Evolutionary conservation across 1,284 basidiomycete genomes (phyloP), one percentile per base, ranked within the genome.

Genomic region (Malassezia arunalokei): DNA sequence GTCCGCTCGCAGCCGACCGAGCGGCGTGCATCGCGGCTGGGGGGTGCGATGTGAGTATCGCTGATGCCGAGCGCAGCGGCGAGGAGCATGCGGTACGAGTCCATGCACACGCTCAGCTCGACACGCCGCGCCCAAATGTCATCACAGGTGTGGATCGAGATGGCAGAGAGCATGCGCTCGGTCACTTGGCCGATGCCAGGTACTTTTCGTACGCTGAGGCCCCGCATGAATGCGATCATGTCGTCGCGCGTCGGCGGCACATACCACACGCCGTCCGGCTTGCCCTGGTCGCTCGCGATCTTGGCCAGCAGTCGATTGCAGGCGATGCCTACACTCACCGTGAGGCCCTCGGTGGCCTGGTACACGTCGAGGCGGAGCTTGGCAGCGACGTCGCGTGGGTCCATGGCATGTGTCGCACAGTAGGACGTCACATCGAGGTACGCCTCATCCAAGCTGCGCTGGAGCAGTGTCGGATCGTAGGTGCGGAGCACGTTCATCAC

Each of bases 201-300:
- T 28, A 71, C 63, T 49, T 71, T 68, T 33, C 68, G 65, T 29
- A 63, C 62, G 6, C 64, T 60, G 2, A 71, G 59, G 35, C 57
- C 43, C 4, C 52, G 54, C 66, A 70, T 65, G 38, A 71, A 70
- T 27, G 58, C 56, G 35, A 68, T 49, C 28, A 68, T 59, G 11
- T 42, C 56, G 7, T 60, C 55, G 42, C 61, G 61, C 12, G 63
- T 57, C 5, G 63, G 57, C 40, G 56, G 48, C 3, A 71, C 54
- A 1, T 57, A 44, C 32, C 54, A 71, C 42, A 71, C 66, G 9
- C 68, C 68, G 48, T 71, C 58, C 0, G 68, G 68, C 51, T 71
- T 70, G 54, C 64, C 63, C 4, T 84, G 86, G 73, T 95, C 90
- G 38, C 88, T 92, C 69, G 86, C 90, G 49, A 94, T 92, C 85